Evolutionary conservation across 257 asterid genomes (phyloP).

Genomic region (Echium plantagineum): DNA sequence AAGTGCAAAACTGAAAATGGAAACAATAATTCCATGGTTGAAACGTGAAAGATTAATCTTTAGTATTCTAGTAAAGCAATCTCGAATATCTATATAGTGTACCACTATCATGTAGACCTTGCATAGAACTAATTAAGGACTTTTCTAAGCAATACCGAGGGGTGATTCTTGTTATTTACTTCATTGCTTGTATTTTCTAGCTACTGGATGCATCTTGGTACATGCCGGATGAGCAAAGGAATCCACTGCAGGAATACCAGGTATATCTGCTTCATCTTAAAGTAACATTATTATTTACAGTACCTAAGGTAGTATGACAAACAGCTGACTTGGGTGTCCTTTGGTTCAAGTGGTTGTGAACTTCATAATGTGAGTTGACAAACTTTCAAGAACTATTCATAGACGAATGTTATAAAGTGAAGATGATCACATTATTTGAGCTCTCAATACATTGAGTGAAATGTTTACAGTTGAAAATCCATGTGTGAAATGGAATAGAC

Average conservation of each 20-base stretch:
- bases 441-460: neutral
- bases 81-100: neutral
- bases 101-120: neutral
- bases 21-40: neutral
- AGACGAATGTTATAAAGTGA: neutral
- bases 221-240: conserved; percentile 97
- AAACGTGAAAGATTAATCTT: neutral
- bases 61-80: neutral
- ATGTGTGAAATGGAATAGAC: neutral
- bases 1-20: neutral
- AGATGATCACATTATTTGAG: neutral
- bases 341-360: neutral
- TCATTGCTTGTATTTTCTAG: conserved; percentile 23
- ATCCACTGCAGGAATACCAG: conserved; percentile 98
- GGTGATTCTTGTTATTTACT: neutral
- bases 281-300: neutral
- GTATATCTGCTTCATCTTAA: conserved; percentile 21
- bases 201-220: conserved; percentile 99
- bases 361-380: neutral
- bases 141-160: neutral
- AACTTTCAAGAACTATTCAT: neutral
- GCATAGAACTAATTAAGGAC: neutral
- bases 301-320: neutral
- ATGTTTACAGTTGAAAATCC: neutral
- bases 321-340: neutral